Conservation (phyloP, 2,329 filamentous ascomycete genomes). For the Raffaelea deltoideospora region DNA sequence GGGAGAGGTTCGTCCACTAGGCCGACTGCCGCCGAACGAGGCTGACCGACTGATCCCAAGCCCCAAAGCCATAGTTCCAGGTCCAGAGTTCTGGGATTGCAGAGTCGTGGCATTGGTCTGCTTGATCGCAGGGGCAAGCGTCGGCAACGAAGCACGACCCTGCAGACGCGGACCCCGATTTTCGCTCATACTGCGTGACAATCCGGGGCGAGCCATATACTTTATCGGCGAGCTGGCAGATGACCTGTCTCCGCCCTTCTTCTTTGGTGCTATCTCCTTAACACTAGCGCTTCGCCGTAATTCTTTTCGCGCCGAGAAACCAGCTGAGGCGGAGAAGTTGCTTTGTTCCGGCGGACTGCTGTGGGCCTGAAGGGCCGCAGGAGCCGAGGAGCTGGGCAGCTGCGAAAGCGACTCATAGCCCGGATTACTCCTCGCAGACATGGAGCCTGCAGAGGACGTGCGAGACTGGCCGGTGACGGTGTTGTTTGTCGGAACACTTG, state of each 20-base stretch:
- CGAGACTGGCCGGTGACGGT: neutral
- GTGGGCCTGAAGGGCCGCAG: conserved; percentile 7
- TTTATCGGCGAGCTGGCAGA: conserved; percentile 37
- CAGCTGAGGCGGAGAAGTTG: too few species aligned
- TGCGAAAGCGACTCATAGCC: conserved; percentile 11
- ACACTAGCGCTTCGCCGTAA: conserved; percentile 30
- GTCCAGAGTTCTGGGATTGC: neutral
- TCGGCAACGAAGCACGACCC: conserved; percentile 26
- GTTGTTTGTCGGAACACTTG: too few species aligned
- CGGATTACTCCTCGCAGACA: too few species aligned
- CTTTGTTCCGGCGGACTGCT: too few species aligned
- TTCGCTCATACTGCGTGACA: conserved; percentile 41
- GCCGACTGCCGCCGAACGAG: conserved; percentile 18
- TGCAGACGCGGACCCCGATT: conserved; percentile 29
- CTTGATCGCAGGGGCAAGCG: conserved; percentile 29
- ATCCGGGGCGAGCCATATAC: conserved; percentile 26
- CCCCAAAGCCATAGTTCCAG: conserved; percentile 7
- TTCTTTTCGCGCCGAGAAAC: conserved; percentile 19
- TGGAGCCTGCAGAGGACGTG: neutral
- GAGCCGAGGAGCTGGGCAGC: conserved; percentile 12
- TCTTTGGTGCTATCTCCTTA: conserved; percentile 24
- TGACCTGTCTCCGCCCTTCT: conserved; percentile 25
- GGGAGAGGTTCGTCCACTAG: conserved; percentile 35
- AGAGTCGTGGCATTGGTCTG: conserved; percentile 10
- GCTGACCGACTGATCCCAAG: conserved; percentile 20